Evolutionary conservation across 2,329 filamentous ascomycete species (phyloP), one percentile per base, ranked within the genome.

Genomic region (Leptographium flavum): DNA sequence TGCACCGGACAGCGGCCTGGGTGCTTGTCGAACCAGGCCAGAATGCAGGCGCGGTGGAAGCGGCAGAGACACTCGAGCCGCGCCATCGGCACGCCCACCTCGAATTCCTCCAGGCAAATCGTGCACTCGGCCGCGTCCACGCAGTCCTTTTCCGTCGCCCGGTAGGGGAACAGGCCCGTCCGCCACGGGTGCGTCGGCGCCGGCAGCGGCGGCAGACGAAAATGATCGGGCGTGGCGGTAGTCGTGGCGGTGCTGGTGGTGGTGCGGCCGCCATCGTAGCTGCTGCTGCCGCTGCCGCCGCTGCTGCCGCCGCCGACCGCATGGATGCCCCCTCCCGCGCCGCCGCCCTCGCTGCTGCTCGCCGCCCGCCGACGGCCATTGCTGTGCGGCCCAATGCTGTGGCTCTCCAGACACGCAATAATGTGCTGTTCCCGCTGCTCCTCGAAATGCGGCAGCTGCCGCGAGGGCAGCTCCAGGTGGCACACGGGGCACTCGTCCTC

Each of bases 401-500:
- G 71, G 9, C 65, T 60, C 30, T 61, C 62, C 48, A 82, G 76
- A 55, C 78, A 82, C 8, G 60, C 57, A 27, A 64, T 68, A 47
- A 82, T 77, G 53, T 82, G 78, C 27, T 65, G 59, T 53, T 78
- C 74, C 28, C 77, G 69, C 13, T 73, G 62, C 3, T 59, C 52
- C 54, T 80, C 74, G 46, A 64, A 74, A 49, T 78, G 68, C 2
- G 68, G 58, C 2, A 79, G 63, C 5, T 58, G 59, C 17, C 67
- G 65, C 2, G 75, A 71, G 1, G 83, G 82, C 4, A 87, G 68
- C 60, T 87, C 81, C 32, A 68, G 63, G 55, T 84, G 82, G 54
- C 84, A 90, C 38, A 88, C 73, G 1, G 83, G 83, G 50, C 84
- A 90, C 54, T 86, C 81, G 56, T 88, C 83, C 56, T 87, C 83